A percentile compares a stretch with the other conserved stretches of the same genome.
Evolutionary conservation across 148 eudicot species (phyloP).

Genomic region (Rhododendron ovatum): DNA sequence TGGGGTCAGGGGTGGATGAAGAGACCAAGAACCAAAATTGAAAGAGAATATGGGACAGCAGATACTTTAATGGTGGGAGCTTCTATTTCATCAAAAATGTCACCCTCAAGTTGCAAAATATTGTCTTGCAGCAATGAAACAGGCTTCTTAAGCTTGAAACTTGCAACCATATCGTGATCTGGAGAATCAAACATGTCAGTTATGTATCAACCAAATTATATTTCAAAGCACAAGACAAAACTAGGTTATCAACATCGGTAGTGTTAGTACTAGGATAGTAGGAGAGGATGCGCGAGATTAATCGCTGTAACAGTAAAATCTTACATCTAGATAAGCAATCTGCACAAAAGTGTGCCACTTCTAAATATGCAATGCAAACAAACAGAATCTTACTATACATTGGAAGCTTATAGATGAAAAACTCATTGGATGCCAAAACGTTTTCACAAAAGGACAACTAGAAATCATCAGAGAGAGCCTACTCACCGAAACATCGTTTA

Average conservation of each 20-base stretch:
- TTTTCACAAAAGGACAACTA: not conserved
- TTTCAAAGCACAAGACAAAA: not conserved
- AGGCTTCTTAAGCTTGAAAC: slow-evolving; percentile 64
- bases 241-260: not conserved
- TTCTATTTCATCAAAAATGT: slow-evolving; percentile 65
- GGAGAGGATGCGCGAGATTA: not conserved
- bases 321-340: not conserved
- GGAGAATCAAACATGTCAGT: slow-evolving; percentile 11
- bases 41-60: slow-evolving; percentile 7
- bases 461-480: not conserved
- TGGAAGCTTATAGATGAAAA: not conserved
- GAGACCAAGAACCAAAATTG: slow-evolving; percentile 1
- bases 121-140: slow-evolving; percentile 55
- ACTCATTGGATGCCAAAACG: not conserved
- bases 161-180: slow-evolving; percentile 83
- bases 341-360: not conserved
- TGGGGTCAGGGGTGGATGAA: slow-evolving; percentile 5
- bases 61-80: slow-evolving; percentile 57
- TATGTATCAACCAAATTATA: not conserved
- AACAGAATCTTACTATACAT: not conserved
- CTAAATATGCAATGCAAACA: not conserved
- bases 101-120: slow-evolving; percentile 48
- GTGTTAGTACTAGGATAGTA: not conserved
- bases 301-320: not conserved
- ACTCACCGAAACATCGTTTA: not conserved